Evolutionary conservation across 176 grass and related monocot species (phyloP), one percentile per base, ranked within the genome.

Genomic region (Aegilops tauschii): DNA sequence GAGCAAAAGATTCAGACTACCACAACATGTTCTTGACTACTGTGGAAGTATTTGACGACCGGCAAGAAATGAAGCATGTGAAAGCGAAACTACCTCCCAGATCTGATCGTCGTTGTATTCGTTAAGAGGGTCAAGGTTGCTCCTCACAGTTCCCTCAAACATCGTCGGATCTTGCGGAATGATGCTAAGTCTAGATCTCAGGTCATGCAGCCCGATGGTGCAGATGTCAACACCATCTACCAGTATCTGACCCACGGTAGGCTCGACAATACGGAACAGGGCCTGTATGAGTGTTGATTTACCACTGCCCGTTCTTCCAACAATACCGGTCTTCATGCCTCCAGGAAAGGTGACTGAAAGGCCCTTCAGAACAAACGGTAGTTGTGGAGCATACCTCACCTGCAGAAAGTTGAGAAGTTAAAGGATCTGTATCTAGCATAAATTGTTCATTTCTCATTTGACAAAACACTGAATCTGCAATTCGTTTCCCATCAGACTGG

Each of bases 121-220:
- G 21, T 87, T 90, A 72, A 94, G 90, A 58, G 96, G 96, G 28
- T 98, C 96, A 66, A 98, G 91, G 74, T 98, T 98, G 82, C 85
- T 95, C 75, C 96, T 89, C 58, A 98, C 76, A 52, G 96, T 98
- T 32, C 96, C 96, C 88, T 95, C 93, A 7, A 98, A 98, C 80
- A 98, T 92, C 8, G 91, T 94, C n/a, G 96, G 93, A 31, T 98
- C 96, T 88, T 98, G 96, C 10, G 93, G 96, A 84, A 98, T 98
- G 42, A 98, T 98, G 52, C 96, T 92, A 31, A 98, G 86, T 50
- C 91, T 85, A 76, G 78, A 98, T 67, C 96, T 91, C 76, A 98
- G 88, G 88, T 98, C 93, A 88, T 98, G 96, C 75, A 98, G 89
- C 21, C 96, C 96, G 39, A 98, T 90, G 31, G 83, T 95, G 79